A percentile compares a stretch with the other conserved stretches of the same genome.
These are phyloP conservation scores for Dendrocalamus sinicus DNA, from an alignment of 176 grass and related monocot species.

Conservation along the genomic window DNA sequence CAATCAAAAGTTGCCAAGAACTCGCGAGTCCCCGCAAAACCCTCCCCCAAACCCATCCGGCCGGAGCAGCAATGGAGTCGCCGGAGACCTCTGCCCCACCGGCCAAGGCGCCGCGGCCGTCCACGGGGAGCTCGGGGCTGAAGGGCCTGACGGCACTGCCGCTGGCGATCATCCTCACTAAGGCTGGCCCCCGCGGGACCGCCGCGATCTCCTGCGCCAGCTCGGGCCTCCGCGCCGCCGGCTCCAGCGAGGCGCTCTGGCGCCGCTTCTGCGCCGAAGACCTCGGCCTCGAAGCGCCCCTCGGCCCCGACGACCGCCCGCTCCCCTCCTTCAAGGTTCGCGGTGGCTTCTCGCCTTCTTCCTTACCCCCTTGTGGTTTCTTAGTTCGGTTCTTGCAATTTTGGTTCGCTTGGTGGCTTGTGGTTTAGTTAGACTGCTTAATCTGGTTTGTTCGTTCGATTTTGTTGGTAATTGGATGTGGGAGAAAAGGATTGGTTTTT, in stretches of 20 bases:
- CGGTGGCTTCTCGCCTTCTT: background rate
- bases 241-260: slow-evolving; percentile 51
- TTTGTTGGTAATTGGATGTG: background rate
- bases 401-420: too few species aligned
- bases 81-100: too few species aligned
- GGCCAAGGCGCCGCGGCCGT: too few species aligned
- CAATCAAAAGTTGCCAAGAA: too few species aligned
- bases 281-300: slow-evolving; percentile 40
- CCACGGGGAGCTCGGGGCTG: background rate
- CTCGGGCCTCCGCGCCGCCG: slow-evolving; percentile 36
- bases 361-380: background rate
- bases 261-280: slow-evolving; percentile 49
- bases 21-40: too few species aligned
- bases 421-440: too few species aligned
- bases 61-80: too few species aligned
- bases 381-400: background rate
- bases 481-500: background rate
- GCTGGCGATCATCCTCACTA: slow-evolving; percentile 53
- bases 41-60: too few species aligned
- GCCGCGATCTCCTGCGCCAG: slow-evolving; percentile 46
- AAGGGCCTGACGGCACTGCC: slow-evolving; percentile 27
- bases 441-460: background rate
- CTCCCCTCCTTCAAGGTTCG: slow-evolving; percentile 57
- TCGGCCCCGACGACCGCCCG: slow-evolving; percentile 44
- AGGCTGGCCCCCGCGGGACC: slow-evolving; percentile 1